Conservation (phyloP, 2,329 filamentous ascomycete species). For the Clonostachys solani region DNA sequence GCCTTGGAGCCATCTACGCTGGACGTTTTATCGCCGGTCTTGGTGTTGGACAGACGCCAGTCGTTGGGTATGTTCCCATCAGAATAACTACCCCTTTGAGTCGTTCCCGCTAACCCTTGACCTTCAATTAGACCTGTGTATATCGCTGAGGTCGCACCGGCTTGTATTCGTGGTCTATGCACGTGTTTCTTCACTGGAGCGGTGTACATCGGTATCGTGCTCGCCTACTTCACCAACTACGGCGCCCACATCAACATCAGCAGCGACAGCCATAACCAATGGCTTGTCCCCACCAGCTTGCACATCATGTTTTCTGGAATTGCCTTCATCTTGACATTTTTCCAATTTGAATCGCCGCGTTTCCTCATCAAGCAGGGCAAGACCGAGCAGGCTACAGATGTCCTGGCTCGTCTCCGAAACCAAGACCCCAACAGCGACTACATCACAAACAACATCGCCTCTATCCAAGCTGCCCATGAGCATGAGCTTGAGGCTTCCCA, state of each 20-base stretch:
- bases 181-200: conserved; percentile 50
- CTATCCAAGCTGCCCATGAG: conserved; percentile 62
- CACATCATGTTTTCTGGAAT: conserved; percentile 75
- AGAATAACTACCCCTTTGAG: not conserved
- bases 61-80: conserved; percentile 42
- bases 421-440: conserved; percentile 57
- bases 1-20: conserved; percentile 54
- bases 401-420: conserved; percentile 54
- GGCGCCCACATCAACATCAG: conserved; percentile 47
- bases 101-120: not conserved
- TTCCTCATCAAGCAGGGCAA: conserved; percentile 64
- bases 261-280: conserved; percentile 41
- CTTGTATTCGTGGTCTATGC: conserved; percentile 67
- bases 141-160: conserved; percentile 68
- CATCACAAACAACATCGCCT: conserved; percentile 55
- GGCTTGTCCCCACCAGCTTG: conserved; percentile 67
- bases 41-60: conserved; percentile 63
- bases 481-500: conserved; percentile 68
- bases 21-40: conserved; percentile 63
- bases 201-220: conserved; percentile 74
- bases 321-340: conserved; percentile 66
- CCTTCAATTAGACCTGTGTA: conserved; percentile 50
- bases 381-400: conserved; percentile 50
- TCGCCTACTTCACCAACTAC: conserved; percentile 75
- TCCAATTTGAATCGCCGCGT: conserved; percentile 66